These are phyloP conservation scores for Lichtheimia hyalospora DNA, from an alignment of 371 early-diverging fungal species.

Conservation along the genomic window DNA sequence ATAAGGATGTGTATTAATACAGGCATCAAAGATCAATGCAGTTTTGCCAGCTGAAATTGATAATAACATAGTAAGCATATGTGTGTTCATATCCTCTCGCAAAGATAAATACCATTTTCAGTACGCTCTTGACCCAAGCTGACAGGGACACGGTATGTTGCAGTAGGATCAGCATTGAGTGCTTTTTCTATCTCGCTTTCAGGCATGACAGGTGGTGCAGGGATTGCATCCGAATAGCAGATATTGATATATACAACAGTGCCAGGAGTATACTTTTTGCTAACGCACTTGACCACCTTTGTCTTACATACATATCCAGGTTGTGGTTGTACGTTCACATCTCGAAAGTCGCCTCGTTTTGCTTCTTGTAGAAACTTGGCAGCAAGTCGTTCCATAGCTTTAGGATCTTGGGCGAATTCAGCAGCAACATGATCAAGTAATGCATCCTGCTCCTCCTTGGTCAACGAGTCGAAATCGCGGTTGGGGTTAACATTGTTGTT, in stretches of 20 bases:
- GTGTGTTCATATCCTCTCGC: neutral
- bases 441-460: constrained; percentile 29
- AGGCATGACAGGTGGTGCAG: constrained; percentile 52
- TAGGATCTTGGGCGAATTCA: constrained; percentile 32
- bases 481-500: neutral
- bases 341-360: constrained; percentile 21
- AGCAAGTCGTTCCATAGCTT: constrained; percentile 24
- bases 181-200: constrained; percentile 69
- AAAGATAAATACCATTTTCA: constrained; percentile 11
- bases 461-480: constrained; percentile 18
- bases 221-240: constrained; percentile 61
- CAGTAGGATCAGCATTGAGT: constrained; percentile 57
- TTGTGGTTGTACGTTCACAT: constrained; percentile 41
- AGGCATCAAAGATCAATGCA: constrained; percentile 67
- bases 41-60: constrained; percentile 35
- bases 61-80: neutral
- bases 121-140: constrained; percentile 48
- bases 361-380: constrained; percentile 12
- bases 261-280: constrained; percentile 13
- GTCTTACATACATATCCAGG: constrained; percentile 70
- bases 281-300: constrained; percentile 22
- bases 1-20: constrained; percentile 63
- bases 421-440: constrained; percentile 30
- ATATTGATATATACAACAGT: constrained; percentile 70
- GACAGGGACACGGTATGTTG: constrained; percentile 68